phyloP scores from a whole-genome alignment of 352 stramenopile species.

The Globisporangium viniferum region DNA sequence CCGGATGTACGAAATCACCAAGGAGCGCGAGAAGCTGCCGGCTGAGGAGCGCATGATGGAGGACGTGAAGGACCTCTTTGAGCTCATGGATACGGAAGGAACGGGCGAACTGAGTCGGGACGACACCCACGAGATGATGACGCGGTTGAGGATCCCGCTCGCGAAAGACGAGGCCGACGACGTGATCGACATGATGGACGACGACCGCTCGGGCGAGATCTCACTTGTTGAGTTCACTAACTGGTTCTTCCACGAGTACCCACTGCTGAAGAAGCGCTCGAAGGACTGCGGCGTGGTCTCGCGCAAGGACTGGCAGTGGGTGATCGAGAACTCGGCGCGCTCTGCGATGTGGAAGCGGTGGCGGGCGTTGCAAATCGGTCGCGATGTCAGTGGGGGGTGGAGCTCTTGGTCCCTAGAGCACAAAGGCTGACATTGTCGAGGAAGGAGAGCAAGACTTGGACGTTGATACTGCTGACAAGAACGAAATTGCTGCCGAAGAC shows the following conservation, averaged over 20 bases:
- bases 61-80: conserved; percentile 65
- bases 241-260: conserved; percentile 67
- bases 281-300: conserved; percentile 55
- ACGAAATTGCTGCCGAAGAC: neutral
- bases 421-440: neutral
- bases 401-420: neutral
- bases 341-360: conserved; percentile 51
- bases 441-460: neutral
- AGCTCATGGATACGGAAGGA: conserved; percentile 56
- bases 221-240: conserved; percentile 63
- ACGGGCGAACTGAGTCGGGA: conserved; percentile 49
- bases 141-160: conserved; percentile 55
- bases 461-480: neutral
- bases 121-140: conserved; percentile 43
- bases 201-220: conserved; percentile 57
- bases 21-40: conserved; percentile 34
- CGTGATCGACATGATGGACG: conserved; percentile 83
- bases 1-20: conserved; percentile 35
- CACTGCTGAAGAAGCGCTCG: conserved; percentile 42
- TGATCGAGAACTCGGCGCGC: conserved; percentile 49
- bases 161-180: conserved; percentile 47
- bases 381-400: neutral
- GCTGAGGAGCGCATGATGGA: conserved; percentile 43
- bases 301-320: conserved; percentile 57
- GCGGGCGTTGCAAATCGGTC: conserved; percentile 31